Percentiles rank a stretch among this genome's conserved stretches.
Conservation (phyloP, 768 basidiomycete species). For the Crucibulum laeve region DNA sequence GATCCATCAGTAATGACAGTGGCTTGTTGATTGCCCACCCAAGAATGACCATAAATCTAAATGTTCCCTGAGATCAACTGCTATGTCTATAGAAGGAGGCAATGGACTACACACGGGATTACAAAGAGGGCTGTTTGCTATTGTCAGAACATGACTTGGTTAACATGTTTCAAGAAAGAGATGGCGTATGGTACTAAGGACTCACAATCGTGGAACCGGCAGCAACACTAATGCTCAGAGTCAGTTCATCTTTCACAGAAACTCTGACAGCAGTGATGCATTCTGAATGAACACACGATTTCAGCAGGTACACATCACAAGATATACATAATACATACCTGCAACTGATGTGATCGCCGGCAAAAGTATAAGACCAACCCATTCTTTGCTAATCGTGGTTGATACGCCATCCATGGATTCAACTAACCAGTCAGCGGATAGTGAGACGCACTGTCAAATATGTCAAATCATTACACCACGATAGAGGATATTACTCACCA, state of each 20-base stretch:
- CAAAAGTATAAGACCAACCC: conserved; percentile 84
- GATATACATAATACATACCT: conserved; percentile 32
- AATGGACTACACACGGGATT: conserved; percentile 30
- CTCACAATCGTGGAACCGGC: conserved; percentile 74
- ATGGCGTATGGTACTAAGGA: conserved; percentile 3
- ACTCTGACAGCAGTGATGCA: conserved; percentile 87
- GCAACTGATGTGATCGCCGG: conserved; percentile 81
- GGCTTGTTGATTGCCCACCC: conserved; percentile 82
- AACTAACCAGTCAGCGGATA: conserved; percentile 68
- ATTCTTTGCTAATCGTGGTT: conserved; percentile 72
- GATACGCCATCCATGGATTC: conserved; percentile 81
- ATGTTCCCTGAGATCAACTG: background rate
- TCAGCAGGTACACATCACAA: background rate
- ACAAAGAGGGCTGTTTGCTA: conserved; percentile 62
- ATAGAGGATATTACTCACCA: conserved; percentile 36
- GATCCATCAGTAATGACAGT: conserved; percentile 79
- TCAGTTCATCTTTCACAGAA: conserved; percentile 81
- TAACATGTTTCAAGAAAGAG: background rate
- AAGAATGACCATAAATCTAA: conserved; percentile 68
- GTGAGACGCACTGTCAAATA: conserved; percentile 40
- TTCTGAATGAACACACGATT: conserved; percentile 47
- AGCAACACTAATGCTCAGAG: conserved; percentile 80
- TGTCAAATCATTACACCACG: background rate
- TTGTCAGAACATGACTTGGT: background rate
- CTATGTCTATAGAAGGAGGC: background rate